phyloP scores from a whole-genome alignment of 495 filamentous ascomycete genomes.

The Neurospora sp. region DNA sequence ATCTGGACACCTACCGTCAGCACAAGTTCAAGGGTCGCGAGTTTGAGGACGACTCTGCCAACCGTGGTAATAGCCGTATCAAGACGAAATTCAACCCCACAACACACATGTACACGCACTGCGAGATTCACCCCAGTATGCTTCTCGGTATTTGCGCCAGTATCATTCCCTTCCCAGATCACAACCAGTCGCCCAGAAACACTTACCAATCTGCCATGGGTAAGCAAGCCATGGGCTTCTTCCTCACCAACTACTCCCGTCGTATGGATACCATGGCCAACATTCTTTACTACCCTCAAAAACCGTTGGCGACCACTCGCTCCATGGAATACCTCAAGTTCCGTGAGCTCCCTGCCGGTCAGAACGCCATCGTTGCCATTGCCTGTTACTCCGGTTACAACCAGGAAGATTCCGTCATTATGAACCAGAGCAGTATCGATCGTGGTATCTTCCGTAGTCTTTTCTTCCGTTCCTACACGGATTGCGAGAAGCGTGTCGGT shows the following conservation, averaged over 20 bases:
- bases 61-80: slow-evolving; percentile 61
- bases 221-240: slow-evolving; percentile 99
- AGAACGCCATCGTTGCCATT: slow-evolving; percentile 98
- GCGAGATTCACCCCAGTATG: slow-evolving; percentile 99
- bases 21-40: slow-evolving; percentile 34
- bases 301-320: slow-evolving; percentile 87
- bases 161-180: slow-evolving; percentile 99
- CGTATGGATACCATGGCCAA: slow-evolving; percentile 99
- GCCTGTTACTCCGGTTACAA: slow-evolving; percentile 98
- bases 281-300: slow-evolving; percentile 97
- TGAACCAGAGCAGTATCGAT: slow-evolving; percentile 99
- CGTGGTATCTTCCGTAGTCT: slow-evolving; percentile 93
- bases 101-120: slow-evolving; percentile 89
- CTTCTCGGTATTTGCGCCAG: slow-evolving; percentile 94
- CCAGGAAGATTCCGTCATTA: slow-evolving; percentile 99
- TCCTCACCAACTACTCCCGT: slow-evolving; percentile 87
- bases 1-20: slow-evolving; percentile 60
- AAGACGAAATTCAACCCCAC: slow-evolving; percentile 72
- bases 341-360: slow-evolving; percentile 89
- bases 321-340: slow-evolving; percentile 99
- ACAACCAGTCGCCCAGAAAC: slow-evolving; percentile 97
- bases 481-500: slow-evolving; percentile 89
- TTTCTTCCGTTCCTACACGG: slow-evolving; percentile 94
- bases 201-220: slow-evolving; percentile 99
- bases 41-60: slow-evolving; percentile 34